Percentiles rank a stretch among this genome's conserved stretches.
Evolutionary conservation across 2,329 filamentous ascomycete genomes (phyloP).

Genomic region (Colletotrichum viniferum): DNA sequence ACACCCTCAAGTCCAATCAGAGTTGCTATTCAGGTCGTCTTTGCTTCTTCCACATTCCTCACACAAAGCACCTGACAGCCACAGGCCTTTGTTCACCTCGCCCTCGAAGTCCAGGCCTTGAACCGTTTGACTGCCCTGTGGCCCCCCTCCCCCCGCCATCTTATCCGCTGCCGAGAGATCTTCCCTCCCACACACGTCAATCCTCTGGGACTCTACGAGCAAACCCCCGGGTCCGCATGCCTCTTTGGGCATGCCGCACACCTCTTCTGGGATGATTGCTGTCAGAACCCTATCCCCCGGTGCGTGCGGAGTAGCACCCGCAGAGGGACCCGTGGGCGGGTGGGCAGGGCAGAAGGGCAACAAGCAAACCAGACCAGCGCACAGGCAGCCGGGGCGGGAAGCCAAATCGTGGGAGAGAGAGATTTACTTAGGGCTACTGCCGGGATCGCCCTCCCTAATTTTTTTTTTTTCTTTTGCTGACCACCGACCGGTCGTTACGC

Average conservation of each 20-base stretch:
- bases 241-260: background rate
- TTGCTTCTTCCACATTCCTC: constrained; percentile 15
- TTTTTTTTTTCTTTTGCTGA: background rate
- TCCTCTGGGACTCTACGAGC: background rate
- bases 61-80: background rate
- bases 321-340: background rate
- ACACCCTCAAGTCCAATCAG: constrained; percentile 1
- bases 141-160: background rate
- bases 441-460: background rate
- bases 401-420: background rate
- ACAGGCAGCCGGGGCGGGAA: background rate
- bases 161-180: background rate
- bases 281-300: constrained; percentile 15
- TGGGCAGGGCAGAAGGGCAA: background rate
- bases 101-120: background rate
- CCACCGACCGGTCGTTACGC: background rate
- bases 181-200: background rate
- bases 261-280: constrained; percentile 12
- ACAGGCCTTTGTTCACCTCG: background rate
- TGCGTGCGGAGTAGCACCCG: background rate
- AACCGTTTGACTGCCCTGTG: background rate
- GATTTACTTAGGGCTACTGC: background rate
- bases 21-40: background rate
- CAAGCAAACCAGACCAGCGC: background rate
- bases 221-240: constrained; percentile 14